Conservation (phyloP, 1,139 yeast species). For the Sporopachydermia cereana region DNA sequence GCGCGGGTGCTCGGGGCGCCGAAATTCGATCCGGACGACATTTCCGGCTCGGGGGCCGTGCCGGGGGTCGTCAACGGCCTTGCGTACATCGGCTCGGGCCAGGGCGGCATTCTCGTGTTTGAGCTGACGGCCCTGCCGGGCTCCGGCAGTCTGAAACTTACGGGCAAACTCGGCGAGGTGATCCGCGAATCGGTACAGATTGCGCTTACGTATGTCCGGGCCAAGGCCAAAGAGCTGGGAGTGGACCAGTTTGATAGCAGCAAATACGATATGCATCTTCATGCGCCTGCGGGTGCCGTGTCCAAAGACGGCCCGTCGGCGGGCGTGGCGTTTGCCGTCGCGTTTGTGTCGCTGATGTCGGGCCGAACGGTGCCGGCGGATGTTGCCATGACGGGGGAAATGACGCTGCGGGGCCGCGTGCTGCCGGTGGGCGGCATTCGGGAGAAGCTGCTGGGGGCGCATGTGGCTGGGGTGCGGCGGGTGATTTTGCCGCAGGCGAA, state of each 20-base stretch:
- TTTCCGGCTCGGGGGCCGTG: conserved; percentile 26
- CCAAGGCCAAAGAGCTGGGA: conserved; percentile 34
- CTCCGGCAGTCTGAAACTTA: conserved; percentile 44
- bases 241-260: conserved; percentile 28
- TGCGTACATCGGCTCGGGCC: conserved; percentile 80
- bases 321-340: conserved; percentile 81
- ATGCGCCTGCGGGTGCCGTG: conserved; percentile 83
- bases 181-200: conserved; percentile 74
- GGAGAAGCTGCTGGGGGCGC: conserved; percentile 80
- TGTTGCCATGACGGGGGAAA: conserved; percentile 91
- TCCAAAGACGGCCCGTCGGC: conserved; percentile 93
- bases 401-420: conserved; percentile 75
- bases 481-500: conserved; percentile 64
- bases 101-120: conserved; percentile 72
- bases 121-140: conserved; percentile 64
- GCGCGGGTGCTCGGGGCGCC: conserved; percentile 46
- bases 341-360: conserved; percentile 60
- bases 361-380: conserved; percentile 54
- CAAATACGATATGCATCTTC: conserved; percentile 60
- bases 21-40: conserved; percentile 19
- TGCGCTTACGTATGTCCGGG: conserved; percentile 63
- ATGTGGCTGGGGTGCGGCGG: conserved; percentile 50
- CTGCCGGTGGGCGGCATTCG: conserved; percentile 85
- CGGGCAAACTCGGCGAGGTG: conserved; percentile 79
- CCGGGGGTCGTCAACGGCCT: conserved; percentile 85